Evolutionary conservation across 2,329 filamentous ascomycete species (phyloP).

Genomic region (Hymenoscyphus scutula): DNA sequence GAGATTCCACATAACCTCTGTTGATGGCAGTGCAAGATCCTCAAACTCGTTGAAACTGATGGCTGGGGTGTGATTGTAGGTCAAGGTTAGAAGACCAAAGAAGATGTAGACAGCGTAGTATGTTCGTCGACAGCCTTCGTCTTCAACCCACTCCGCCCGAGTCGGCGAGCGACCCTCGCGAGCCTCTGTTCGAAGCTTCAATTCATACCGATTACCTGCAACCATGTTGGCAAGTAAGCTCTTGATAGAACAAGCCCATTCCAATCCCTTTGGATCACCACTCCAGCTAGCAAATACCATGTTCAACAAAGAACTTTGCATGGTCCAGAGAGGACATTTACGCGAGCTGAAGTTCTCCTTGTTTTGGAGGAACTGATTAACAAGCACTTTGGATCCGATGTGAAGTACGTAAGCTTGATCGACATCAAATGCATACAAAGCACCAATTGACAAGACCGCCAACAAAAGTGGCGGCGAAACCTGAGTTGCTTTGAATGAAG

Average conservation of each 20-base stretch:
- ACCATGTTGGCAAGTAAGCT: slow-evolving; percentile 98
- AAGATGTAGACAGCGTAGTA: slow-evolving; percentile 99
- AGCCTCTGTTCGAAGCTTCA: slow-evolving; percentile 88
- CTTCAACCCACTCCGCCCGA: slow-evolving; percentile 90
- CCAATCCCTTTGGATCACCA: slow-evolving; percentile 92
- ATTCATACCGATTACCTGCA: slow-evolving; percentile 91
- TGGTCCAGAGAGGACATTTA: slow-evolving; percentile 96
- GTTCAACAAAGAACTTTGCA: slow-evolving; percentile 95
- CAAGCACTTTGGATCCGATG: slow-evolving; percentile 94
- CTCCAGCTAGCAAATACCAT: slow-evolving; percentile 99
- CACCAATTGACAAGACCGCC: slow-evolving; percentile 90
- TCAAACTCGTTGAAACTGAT: slow-evolving; percentile 99
- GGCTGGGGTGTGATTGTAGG: slow-evolving; percentile 96
- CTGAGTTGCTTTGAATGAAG: slow-evolving; percentile 79
- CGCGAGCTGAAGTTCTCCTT: slow-evolving; percentile 98
- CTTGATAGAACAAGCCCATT: slow-evolving; percentile 99
- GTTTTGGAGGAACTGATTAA: slow-evolving; percentile 95
- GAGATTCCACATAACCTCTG: slow-evolving; percentile 91
- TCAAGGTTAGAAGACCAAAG: slow-evolving; percentile 90
- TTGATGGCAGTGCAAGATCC: slow-evolving; percentile 85
- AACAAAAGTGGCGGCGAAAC: slow-evolving; percentile 81
- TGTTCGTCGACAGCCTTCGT: slow-evolving; percentile 92
- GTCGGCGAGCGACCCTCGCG: slow-evolving; percentile 73
- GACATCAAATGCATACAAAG: slow-evolving; percentile 94
- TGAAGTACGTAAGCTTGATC: slow-evolving; percentile 96